phyloP scores from a whole-genome alignment of 805 yeast species.

The Candida easanensis region DNA sequence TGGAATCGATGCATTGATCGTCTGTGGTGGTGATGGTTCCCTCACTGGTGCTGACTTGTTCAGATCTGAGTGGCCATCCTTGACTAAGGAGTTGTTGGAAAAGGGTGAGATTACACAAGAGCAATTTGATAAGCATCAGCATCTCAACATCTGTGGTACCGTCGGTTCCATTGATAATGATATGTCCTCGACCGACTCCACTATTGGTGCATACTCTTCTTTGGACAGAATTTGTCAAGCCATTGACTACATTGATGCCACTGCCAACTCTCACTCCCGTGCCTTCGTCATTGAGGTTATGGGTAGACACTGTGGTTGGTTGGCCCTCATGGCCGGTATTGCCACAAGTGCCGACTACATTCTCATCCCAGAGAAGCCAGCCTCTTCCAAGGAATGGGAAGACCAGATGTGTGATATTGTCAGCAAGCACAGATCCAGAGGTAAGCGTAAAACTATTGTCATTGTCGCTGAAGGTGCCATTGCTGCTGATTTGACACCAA shows the following conservation, averaged over 20 bases:
- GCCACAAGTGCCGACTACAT: conserved; percentile 95
- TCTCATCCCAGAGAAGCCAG: conserved; percentile 93
- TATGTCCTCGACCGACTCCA: conserved; percentile 95
- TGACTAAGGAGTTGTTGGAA: conserved; percentile 66
- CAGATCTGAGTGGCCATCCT: conserved; percentile 91
- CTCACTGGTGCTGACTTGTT: conserved; percentile 96
- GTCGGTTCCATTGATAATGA: conserved; percentile 98
- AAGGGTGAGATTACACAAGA: conserved; percentile 53
- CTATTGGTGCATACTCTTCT: conserved; percentile 95
- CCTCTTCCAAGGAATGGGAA: conserved; percentile 71
- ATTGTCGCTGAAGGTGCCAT: conserved; percentile 99
- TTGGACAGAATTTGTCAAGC: conserved; percentile 89
- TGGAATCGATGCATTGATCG: conserved; percentile 93
- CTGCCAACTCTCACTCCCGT: conserved; percentile 94
- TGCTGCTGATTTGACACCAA: conserved; percentile 74
- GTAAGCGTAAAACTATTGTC: conserved; percentile 92
- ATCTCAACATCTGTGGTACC: conserved; percentile 84
- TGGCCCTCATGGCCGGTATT: conserved; percentile 95
- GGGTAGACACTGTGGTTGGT: conserved; percentile 99
- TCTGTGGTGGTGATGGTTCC: conserved; percentile 99
- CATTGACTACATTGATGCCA: conserved; percentile 95
- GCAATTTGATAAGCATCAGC: conserved; percentile 60
- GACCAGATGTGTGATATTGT: conserved; percentile 58
- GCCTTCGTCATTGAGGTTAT: conserved; percentile 98
- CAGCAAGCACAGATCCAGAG: conserved; percentile 72